Conservation (phyloP, 768 basidiomycete genomes). For the Lepiota venenata region DNA sequence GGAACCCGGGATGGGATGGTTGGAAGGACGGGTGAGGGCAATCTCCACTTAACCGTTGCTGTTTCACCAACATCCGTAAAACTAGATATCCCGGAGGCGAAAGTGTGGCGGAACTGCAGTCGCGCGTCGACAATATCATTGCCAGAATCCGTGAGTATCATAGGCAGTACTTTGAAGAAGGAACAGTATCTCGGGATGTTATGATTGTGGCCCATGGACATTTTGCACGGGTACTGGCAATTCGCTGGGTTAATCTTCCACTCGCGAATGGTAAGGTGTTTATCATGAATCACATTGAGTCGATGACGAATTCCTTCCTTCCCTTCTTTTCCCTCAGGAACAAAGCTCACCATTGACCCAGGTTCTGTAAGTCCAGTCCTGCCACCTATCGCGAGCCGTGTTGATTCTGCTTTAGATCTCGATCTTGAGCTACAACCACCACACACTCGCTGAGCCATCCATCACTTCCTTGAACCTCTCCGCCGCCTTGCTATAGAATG, state of each 20-base stretch:
- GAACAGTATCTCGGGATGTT: conserved; percentile 68
- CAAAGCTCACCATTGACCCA: conserved; percentile 13
- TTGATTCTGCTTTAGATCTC: conserved; percentile 60
- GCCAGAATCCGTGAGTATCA: conserved; percentile 73
- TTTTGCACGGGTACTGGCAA: conserved; percentile 71
- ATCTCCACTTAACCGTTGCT: background rate
- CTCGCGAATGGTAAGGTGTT: conserved; percentile 47
- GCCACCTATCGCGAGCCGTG: background rate
- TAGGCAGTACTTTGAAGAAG: conserved; percentile 63
- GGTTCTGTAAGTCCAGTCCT: conserved; percentile 10
- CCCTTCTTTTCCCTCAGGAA: conserved; percentile 1
- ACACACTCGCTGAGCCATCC: conserved; percentile 71
- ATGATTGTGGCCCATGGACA: conserved; percentile 91
- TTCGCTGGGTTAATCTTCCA: conserved; percentile 78
- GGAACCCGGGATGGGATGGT: conserved; percentile 66
- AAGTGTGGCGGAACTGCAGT: conserved; percentile 73
- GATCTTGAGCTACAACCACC: conserved; percentile 83
- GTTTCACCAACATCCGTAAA: background rate
- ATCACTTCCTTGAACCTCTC: conserved; percentile 73
- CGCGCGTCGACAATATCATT: conserved; percentile 76
- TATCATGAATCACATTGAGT: background rate
- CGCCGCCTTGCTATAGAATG: conserved; percentile 18
- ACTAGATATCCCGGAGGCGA: conserved; percentile 86
- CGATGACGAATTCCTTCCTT: background rate
- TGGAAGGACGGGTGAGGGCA: conserved; percentile 74